Evolutionary conservation across 345 rosid genomes (phyloP), one percentile per base, ranked within the genome.

Genomic region (Pelargonium nanum): DNA sequence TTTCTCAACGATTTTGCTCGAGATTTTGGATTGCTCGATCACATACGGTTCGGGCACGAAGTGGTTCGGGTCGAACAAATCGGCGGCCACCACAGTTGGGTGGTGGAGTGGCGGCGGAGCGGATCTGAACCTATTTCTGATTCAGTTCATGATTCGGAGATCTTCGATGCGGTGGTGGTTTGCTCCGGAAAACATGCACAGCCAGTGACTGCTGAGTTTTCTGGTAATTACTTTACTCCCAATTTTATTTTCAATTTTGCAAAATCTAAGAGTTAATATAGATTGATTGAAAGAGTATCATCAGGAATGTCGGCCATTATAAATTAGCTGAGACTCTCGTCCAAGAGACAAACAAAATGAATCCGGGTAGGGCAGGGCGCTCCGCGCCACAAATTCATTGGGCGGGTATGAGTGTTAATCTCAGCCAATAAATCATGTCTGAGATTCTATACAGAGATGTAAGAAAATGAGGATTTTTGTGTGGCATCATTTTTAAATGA

Each of bases 81-180:
- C 23, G 55, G 30, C 1, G 51, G 30, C 16, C 23, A 64, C 24
- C 30, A 50, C 10, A 20, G 22, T 55, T 66, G 63, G 70, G 52
- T n/a, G n/a, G 64, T 62, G 26, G 52, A 44, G 64, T 66, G 40
- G 50, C 58, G 6, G 55, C 22, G n/a, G 20, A 5, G 4, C 5
- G 70, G 40, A 13, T 26, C 28, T 6, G 62, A 50, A 24, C 22
- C 15, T n/a, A n/a, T n/a, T n/a, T n/a, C n/a, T n/a, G n/a, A n/a
- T n/a, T n/a, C n/a, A n/a, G n/a, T n/a, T n/a, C n/a, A n/a, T 1
- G 5, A 19, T 4, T 20, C 9, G 19, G 70, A 65, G 59, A 26
- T 58, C 6, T 71, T 60, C 40, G 74, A 61, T 20, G 74, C 74
- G 19, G 74, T 71, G 5, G 74, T 71, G 0, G 62, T 66, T 22